Percentiles rank a stretch among this genome's conserved stretches.
Conservation (phyloP, 129 eudicot species). For the Pulicaria dysenterica region DNA sequence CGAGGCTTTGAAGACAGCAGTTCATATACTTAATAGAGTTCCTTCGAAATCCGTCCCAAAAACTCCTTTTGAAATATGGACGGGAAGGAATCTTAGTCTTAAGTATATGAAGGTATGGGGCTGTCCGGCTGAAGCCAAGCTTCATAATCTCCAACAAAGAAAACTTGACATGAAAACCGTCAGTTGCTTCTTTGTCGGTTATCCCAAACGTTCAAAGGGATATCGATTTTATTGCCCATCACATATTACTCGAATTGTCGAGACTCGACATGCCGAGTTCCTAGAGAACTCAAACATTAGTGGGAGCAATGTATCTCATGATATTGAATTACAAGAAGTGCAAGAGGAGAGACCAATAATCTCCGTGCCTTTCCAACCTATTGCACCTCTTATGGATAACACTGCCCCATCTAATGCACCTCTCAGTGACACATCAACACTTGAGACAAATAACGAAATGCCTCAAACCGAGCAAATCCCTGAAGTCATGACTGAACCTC, state of each 20-base stretch:
- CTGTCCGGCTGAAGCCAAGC: background rate
- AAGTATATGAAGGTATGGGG: background rate
- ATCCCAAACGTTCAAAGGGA: background rate
- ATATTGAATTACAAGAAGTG: too few relatives aligned
- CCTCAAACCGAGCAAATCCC: too few relatives aligned
- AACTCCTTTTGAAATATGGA: background rate
- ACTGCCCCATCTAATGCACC: too few relatives aligned
- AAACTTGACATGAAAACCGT: background rate
- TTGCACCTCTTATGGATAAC: too few relatives aligned
- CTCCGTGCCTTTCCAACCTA: too few relatives aligned
- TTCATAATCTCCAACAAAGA: background rate
- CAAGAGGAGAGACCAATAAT: too few relatives aligned
- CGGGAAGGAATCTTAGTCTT: background rate
- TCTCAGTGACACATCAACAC: too few relatives aligned
- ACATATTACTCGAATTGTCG: too few relatives aligned
- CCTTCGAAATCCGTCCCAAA: background rate
- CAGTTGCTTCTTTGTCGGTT: background rate
- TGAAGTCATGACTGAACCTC: background rate
- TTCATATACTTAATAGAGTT: slow-evolving; percentile 1
- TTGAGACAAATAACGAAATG: too few relatives aligned
- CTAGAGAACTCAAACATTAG: background rate
- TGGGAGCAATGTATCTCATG: background rate
- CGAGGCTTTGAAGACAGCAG: background rate
- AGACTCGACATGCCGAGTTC: too few relatives aligned
- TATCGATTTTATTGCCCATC: too few relatives aligned